Evolutionary conservation across 805 yeast genomes (phyloP).

Genomic region (Komagataella phaffii): DNA sequence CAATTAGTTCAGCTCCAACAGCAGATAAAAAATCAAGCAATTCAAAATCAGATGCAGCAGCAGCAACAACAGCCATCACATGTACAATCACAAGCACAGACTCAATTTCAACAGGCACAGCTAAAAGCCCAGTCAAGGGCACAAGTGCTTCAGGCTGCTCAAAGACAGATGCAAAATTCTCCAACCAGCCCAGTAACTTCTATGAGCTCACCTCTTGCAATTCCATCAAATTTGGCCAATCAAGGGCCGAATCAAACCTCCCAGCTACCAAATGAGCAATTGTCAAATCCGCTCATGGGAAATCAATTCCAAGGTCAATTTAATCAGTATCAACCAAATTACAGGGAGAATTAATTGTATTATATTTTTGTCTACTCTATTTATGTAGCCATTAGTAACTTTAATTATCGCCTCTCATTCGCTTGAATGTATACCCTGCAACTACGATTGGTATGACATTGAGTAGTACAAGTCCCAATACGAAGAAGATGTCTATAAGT

Average conservation of each 20-base stretch:
- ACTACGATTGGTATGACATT: not conserved
- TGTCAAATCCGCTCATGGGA: not conserved
- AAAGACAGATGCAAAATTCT: not conserved
- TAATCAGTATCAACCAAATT: not conserved
- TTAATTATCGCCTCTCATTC: not conserved
- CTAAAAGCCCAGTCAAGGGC: not conserved
- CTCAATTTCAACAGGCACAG: not conserved
- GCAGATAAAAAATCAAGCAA: slow-evolving; percentile 3
- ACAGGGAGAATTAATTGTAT: not conserved
- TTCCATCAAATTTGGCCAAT: not conserved
- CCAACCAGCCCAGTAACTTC: not conserved
- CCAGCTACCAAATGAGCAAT: not conserved
- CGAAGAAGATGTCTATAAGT: not conserved
- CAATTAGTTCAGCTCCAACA: slow-evolving; percentile 11
- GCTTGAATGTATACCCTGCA: not conserved
- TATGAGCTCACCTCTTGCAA: not conserved
- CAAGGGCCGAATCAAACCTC: not conserved
- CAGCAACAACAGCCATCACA: slow-evolving; percentile 3
- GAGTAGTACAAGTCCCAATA: not conserved
- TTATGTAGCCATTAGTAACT: not conserved
- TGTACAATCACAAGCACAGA: not conserved
- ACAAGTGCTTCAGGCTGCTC: not conserved
- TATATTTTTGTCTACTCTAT: too few species aligned
- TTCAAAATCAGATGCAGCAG: slow-evolving; percentile 1
- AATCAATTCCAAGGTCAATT: not conserved